Evolutionary conservation across 202 grass and related monocot species (phyloP).

Genomic region (Dendrocalamus latiflorus): DNA sequence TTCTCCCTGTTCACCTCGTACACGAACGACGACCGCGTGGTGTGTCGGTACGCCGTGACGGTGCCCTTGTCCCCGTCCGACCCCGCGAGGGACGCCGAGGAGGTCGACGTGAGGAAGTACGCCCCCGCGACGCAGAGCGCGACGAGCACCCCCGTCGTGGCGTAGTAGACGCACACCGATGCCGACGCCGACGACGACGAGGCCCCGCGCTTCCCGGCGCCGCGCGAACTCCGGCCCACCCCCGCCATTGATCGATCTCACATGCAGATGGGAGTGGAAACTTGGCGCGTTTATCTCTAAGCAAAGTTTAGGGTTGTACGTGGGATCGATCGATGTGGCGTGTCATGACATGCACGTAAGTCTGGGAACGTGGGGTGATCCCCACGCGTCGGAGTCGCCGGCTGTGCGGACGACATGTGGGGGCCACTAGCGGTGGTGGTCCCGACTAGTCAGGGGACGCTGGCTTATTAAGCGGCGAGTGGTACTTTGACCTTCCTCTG

Average conservation of each 20-base stretch:
- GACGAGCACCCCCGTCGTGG: conserved; percentile 66
- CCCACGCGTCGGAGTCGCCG: conserved; percentile 16
- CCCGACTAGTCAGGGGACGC: no score
- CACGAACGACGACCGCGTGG: conserved; percentile 37
- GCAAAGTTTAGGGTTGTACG: neutral
- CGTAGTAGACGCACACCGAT: conserved; percentile 65
- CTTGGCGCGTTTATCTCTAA: neutral
- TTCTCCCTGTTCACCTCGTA: conserved; percentile 23
- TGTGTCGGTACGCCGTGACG: conserved; percentile 38
- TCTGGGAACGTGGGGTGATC: conserved; percentile 43
- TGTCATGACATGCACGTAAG: neutral
- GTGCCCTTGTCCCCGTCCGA: neutral
- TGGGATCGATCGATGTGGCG: no score
- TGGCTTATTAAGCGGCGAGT: no score
- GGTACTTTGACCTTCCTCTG: neutral
- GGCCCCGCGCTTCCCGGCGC: conserved; percentile 37
- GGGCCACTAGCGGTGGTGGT: no score
- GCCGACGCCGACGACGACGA: no score
- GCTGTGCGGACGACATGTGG: conserved; percentile 28
- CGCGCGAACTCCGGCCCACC: conserved; percentile 38
- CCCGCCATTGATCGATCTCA: conserved; percentile 47
- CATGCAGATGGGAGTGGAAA: neutral
- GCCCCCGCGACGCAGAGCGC: conserved; percentile 69
- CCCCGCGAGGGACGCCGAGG: conserved; percentile 15
- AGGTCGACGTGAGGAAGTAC: conserved; percentile 62